Evolutionary conservation across 73 alveolate species (phyloP).

Genomic region (Tetrahymena elliotti): DNA sequence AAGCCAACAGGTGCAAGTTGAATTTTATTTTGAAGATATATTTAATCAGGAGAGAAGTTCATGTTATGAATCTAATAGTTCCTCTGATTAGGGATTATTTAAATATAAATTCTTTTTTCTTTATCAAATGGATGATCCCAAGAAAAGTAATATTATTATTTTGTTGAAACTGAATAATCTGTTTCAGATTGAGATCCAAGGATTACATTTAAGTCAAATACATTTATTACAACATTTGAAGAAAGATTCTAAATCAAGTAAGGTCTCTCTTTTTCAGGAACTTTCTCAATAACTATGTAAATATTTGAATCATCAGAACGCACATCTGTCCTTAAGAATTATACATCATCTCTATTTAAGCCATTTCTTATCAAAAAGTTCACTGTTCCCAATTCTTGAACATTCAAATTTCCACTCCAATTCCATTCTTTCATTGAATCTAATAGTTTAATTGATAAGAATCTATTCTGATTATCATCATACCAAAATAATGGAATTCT

Average conservation of each 20-base stretch:
- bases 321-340: conserved; percentile 11
- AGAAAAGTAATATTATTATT: not conserved
- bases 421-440: not conserved
- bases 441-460: not conserved
- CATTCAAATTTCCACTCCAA: conserved; percentile 17
- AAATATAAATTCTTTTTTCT: not conserved
- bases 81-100: not conserved
- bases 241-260: not conserved
- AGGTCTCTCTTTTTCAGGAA: not conserved
- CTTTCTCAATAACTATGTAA: not conserved
- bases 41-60: not conserved
- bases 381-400: conserved; percentile 7
- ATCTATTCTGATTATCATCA: not conserved
- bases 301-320: conserved; percentile 23
- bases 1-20: not conserved
- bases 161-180: not conserved
- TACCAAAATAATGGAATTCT: not conserved
- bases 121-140: conserved; percentile 23
- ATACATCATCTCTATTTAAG: not conserved
- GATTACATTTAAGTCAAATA: not conserved
- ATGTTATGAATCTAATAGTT: not conserved
- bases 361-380: not conserved
- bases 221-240: not conserved
- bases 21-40: not conserved
- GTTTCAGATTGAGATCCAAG: not conserved